Percentiles rank a stretch among this genome's conserved stretches.
Evolutionary conservation across 2,329 filamentous ascomycete species (phyloP).

Genomic region (Xylaria digitata): DNA sequence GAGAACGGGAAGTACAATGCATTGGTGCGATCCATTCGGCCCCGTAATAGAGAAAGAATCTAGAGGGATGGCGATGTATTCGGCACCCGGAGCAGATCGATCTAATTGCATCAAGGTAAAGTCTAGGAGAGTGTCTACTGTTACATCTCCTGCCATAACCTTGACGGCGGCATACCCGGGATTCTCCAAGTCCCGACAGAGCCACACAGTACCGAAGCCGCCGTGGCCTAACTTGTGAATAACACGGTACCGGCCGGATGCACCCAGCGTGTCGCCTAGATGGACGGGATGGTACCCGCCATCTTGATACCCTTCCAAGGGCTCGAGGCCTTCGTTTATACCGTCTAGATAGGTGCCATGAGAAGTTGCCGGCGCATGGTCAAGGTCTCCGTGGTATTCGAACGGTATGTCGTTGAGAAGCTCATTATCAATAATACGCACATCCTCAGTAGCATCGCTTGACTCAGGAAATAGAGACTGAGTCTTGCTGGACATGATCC

Average conservation of each 20-base stretch:
- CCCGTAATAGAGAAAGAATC: neutral
- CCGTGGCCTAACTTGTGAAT: neutral
- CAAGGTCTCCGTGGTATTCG: neutral
- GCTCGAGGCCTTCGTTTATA: neutral
- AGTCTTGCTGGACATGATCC: neutral
- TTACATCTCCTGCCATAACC: neutral
- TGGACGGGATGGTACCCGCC: neutral
- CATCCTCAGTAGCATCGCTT: neutral
- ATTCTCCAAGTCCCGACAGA: neutral
- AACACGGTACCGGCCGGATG: neutral
- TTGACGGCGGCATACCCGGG: neutral
- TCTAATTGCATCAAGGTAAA: neutral
- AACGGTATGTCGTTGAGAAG: neutral
- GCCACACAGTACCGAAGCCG: neutral
- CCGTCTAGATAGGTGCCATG: neutral
- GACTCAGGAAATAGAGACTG: neutral
- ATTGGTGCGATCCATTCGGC: no score
- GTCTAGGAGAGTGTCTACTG: neutral
- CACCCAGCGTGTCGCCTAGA: neutral
- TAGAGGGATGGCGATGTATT: neutral
- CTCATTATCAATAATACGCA: neutral
- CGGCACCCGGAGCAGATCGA: neutral
- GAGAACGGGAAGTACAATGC: no score
- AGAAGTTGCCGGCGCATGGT: neutral
- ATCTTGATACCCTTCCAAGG: neutral